These are phyloP conservation scores for Mallotus japonicus DNA, from an alignment of 441 rosid species.

Conservation along the genomic window DNA sequence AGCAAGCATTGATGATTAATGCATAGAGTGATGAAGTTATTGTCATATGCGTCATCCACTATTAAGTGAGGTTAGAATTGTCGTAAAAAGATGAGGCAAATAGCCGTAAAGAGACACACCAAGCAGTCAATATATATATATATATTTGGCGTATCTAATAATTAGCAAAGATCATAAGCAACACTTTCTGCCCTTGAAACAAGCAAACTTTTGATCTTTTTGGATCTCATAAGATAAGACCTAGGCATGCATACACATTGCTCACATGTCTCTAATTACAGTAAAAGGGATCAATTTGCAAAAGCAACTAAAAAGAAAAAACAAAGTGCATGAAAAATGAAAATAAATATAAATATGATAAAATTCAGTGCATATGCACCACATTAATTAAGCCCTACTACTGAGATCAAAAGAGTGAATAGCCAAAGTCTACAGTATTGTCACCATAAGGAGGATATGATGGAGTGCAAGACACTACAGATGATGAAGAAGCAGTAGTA, in stretches of 20 bases:
- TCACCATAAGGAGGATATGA: constrained; percentile 43
- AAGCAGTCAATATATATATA: constrained; percentile 17
- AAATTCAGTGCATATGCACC: neutral
- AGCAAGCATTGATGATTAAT: neutral
- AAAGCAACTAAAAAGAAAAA: neutral
- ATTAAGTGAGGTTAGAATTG: constrained; percentile 23
- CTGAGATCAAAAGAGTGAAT: constrained; percentile 43
- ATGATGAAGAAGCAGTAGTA: constrained; percentile 5
- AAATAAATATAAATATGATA: neutral
- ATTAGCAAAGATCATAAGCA: neutral
- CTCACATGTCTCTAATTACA: constrained; percentile 16
- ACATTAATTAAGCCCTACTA: neutral
- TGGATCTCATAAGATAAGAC: neutral
- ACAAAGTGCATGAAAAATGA: constrained; percentile 8
- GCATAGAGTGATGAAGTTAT: constrained; percentile 2
- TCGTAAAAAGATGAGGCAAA: constrained; percentile 34
- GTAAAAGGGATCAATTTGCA: neutral
- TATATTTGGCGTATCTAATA: neutral
- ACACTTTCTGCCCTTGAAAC: constrained; percentile 10
- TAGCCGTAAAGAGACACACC: constrained; percentile 29
- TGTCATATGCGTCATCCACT: constrained; percentile 12
- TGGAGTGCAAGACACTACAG: constrained; percentile 35
- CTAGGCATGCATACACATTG: constrained; percentile 6
- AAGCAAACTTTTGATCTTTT: neutral
- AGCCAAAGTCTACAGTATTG: constrained; percentile 41